These are phyloP conservation scores for Zarea fungicola DNA, from an alignment of 2,329 filamentous ascomycete genomes.

Conservation along the genomic window DNA sequence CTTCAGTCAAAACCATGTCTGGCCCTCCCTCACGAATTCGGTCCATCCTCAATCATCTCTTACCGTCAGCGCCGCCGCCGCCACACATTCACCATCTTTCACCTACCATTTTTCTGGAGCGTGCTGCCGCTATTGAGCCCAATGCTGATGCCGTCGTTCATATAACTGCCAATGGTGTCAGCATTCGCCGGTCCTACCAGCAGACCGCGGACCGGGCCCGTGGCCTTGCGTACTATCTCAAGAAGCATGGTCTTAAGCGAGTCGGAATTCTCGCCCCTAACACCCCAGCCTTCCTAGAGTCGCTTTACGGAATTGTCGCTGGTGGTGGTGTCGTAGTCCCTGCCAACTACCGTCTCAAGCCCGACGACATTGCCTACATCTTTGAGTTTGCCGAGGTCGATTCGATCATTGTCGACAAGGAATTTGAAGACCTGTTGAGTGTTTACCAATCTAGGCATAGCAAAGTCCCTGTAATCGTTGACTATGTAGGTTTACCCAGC, in stretches of 20 bases:
- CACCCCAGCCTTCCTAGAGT: constrained; percentile 89
- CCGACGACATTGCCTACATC: constrained; percentile 85
- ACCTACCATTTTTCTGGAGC: constrained; percentile 80
- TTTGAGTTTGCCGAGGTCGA: constrained; percentile 85
- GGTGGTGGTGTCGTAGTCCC: constrained; percentile 73
- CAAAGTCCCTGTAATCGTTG: constrained; percentile 66
- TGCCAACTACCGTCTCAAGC: constrained; percentile 61
- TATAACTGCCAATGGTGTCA: constrained; percentile 68
- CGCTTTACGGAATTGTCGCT: constrained; percentile 80
- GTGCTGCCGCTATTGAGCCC: constrained; percentile 84
- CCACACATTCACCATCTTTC: constrained; percentile 72
- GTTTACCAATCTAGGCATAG: constrained; percentile 58
- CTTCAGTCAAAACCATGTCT: constrained; percentile 54
- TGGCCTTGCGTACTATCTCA: constrained; percentile 82
- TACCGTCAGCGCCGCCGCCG: constrained; percentile 36
- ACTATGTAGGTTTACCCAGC: constrained; percentile 43
- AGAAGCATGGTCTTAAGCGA: constrained; percentile 65
- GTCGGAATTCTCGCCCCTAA: constrained; percentile 88
- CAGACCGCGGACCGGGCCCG: constrained; percentile 81
- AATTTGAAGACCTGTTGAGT: constrained; percentile 68
- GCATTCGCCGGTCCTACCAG: constrained; percentile 70
- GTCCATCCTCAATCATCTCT: constrained; percentile 49
- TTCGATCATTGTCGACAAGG: constrained; percentile 77
- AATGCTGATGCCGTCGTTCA: constrained; percentile 81
- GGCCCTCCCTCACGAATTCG: constrained; percentile 55